These are phyloP conservation scores for Echria macrotheca DNA, from an alignment of 495 filamentous ascomycete genomes.

Conservation along the genomic window DNA sequence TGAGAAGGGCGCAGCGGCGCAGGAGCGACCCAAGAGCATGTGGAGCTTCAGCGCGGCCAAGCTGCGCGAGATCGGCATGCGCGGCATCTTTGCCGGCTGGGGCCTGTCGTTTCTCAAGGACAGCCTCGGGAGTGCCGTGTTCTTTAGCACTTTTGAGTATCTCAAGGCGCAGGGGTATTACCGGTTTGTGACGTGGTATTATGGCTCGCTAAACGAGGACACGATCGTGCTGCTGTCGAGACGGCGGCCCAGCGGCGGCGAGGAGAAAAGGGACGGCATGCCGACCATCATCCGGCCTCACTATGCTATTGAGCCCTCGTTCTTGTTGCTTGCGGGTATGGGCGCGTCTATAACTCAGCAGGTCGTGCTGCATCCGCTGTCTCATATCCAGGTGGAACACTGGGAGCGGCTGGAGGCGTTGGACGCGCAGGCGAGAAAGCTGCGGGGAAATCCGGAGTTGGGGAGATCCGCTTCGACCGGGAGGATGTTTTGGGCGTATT, in stretches of 20 bases:
- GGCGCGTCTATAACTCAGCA: constrained; percentile 74
- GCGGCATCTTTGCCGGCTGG: constrained; percentile 81
- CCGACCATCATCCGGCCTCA: constrained; percentile 69
- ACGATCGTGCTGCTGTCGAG: constrained; percentile 36
- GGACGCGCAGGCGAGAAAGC: constrained; percentile 54
- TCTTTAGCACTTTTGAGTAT: constrained; percentile 83
- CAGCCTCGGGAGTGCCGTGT: constrained; percentile 71
- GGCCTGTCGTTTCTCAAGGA: constrained; percentile 74
- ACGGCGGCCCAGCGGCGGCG: constrained; percentile 28
- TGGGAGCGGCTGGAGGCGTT: constrained; percentile 73
- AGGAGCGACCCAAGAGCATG: constrained; percentile 61
- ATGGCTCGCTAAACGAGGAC: constrained; percentile 52
- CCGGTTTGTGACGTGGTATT: constrained; percentile 70
- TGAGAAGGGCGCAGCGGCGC: constrained; percentile 46
- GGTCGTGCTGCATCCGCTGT: constrained; percentile 70
- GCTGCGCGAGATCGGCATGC: constrained; percentile 67
- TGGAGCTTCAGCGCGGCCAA: constrained; percentile 75
- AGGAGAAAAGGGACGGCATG: constrained; percentile 12
- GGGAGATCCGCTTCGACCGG: constrained; percentile 28
- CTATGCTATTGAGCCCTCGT: constrained; percentile 77
- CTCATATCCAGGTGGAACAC: constrained; percentile 68
- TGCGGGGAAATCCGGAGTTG: constrained; percentile 30
- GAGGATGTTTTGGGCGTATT: constrained; percentile 62
- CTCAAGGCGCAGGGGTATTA: constrained; percentile 84
- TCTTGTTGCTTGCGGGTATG: constrained; percentile 72